phyloP scores from a whole-genome alignment of 2,329 filamentous ascomycete genomes.

The Zasmidium citrigriseum region DNA sequence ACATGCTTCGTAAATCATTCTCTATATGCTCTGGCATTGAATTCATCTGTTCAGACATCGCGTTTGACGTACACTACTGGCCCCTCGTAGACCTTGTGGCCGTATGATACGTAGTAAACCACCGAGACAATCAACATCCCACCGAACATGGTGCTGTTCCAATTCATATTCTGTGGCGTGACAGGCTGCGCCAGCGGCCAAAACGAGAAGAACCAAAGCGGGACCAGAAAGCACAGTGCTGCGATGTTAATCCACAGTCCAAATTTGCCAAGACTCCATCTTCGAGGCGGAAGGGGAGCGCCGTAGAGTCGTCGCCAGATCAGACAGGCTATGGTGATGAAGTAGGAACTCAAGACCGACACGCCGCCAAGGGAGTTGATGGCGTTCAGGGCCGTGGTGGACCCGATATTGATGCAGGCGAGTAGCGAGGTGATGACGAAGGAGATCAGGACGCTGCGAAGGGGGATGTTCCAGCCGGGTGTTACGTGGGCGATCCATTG shows the following conservation, averaged over 20 bases:
- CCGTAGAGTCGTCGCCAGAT: constrained; percentile 38
- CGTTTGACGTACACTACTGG: constrained; percentile 20
- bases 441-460: constrained; percentile 9
- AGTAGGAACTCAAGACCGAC: constrained; percentile 43
- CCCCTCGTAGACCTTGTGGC: constrained; percentile 20
- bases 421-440: constrained; percentile 12
- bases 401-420: constrained; percentile 35
- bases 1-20: background rate
- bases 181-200: constrained; percentile 17
- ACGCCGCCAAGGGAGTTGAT: constrained; percentile 42
- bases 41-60: constrained; percentile 1
- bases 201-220: constrained; percentile 18
- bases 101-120: constrained; percentile 19
- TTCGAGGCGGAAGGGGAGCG: constrained; percentile 36
- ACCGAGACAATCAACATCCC: constrained; percentile 17
- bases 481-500: constrained; percentile 14
- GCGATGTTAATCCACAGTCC: constrained; percentile 43
- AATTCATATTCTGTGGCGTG: constrained; percentile 15
- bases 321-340: constrained; percentile 39
- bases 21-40: background rate
- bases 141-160: constrained; percentile 20
- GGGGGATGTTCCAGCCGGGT: constrained; percentile 13
- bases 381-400: constrained; percentile 44
- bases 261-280: constrained; percentile 42
- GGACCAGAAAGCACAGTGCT: constrained; percentile 19